These are phyloP conservation scores for Lyophyllum semitale DNA, from an alignment of 768 basidiomycete genomes.

Conservation along the genomic window DNA sequence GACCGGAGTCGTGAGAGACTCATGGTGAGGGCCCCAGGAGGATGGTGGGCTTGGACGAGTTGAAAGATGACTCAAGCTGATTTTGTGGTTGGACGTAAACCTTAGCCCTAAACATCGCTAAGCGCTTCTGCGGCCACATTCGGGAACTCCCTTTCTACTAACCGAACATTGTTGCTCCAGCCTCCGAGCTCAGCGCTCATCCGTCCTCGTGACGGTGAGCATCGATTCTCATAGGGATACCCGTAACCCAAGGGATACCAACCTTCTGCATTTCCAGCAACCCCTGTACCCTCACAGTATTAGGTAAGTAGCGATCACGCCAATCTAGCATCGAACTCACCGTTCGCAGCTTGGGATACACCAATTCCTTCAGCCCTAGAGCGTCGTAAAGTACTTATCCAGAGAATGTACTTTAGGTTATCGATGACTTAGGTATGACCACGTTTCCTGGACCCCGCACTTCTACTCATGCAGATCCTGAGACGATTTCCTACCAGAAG, in stretches of 20 bases:
- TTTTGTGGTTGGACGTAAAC: constrained; percentile 7
- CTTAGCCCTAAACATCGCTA: constrained; percentile 9
- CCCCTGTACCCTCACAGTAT: no score
- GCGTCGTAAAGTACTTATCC: not conserved
- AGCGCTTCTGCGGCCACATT: constrained; percentile 5
- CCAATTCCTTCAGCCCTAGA: no score
- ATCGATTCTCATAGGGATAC: not conserved
- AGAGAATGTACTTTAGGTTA: not conserved
- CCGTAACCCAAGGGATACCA: no score
- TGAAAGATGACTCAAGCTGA: constrained; percentile 17
- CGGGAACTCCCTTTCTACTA: not conserved
- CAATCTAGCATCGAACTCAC: not conserved
- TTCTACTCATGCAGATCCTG: not conserved
- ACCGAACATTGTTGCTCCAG: not conserved
- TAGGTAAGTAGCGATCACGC: no score
- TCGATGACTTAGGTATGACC: not conserved
- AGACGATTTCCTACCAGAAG: not conserved
- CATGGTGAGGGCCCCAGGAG: constrained; percentile 30
- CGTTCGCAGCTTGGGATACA: not conserved
- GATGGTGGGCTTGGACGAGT: constrained; percentile 3
- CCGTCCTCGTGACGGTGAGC: no score
- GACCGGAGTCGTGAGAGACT: constrained; percentile 45
- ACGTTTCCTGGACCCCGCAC: not conserved
- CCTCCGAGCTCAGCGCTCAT: no score
- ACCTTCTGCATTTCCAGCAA: not conserved